These are phyloP conservation scores for Russula abietina DNA, from an alignment of 768 basidiomycete genomes.

Conservation along the genomic window DNA sequence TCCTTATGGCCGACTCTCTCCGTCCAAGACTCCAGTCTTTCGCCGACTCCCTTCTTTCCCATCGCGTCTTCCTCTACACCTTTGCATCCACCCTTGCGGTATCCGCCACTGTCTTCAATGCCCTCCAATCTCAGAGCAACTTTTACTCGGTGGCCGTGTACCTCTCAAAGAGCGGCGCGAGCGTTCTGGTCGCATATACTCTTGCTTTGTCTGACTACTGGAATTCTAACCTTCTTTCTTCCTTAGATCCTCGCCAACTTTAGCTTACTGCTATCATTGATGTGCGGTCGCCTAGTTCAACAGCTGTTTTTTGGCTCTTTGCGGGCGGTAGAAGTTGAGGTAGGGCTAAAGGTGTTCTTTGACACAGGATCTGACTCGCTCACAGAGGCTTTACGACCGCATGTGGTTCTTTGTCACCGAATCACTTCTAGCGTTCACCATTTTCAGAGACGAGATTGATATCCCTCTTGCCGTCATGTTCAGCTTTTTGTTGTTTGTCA, in stretches of 20 bases:
- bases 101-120: conserved; percentile 67
- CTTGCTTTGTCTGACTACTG: not conserved
- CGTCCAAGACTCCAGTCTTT: conserved; percentile 48
- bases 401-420: conserved; percentile 98
- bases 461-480: conserved; percentile 92
- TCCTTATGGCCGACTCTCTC: conserved; percentile 41
- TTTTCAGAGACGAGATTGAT: conserved; percentile 94
- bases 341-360: conserved; percentile 32
- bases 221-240: conserved; percentile 1
- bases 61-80: conserved; percentile 65
- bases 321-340: conserved; percentile 87
- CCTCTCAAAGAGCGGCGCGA: conserved; percentile 90
- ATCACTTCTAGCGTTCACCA: conserved; percentile 91
- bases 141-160: conserved; percentile 93
- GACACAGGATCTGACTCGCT: not conserved
- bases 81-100: conserved; percentile 63
- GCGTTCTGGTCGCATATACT: conserved; percentile 63
- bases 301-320: conserved; percentile 88
- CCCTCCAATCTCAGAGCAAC: conserved; percentile 76
- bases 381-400: conserved; percentile 90
- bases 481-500: conserved; percentile 87
- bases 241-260: conserved; percentile 86
- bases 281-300: conserved; percentile 73
- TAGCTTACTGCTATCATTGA: conserved; percentile 66
- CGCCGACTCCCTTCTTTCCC: conserved; percentile 47